phyloP scores from a whole-genome alignment of 192 early-diverging fungal species.

The Coemansia sp. region DNA sequence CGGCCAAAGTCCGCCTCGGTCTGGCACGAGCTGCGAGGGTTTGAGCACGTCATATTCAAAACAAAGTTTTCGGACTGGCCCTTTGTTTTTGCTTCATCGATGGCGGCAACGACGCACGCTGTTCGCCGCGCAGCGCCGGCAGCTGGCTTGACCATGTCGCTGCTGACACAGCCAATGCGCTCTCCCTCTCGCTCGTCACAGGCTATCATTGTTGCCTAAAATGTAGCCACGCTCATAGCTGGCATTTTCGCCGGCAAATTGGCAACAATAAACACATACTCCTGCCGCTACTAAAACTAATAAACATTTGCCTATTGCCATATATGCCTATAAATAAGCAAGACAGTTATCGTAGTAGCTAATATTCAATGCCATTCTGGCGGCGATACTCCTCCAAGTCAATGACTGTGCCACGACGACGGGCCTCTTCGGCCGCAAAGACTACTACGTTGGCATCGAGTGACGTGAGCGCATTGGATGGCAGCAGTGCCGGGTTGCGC shows the following conservation, averaged over 20 bases:
- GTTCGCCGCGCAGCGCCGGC: constrained; percentile 8
- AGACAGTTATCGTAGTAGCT: not conserved
- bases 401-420: constrained; percentile 11
- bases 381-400: constrained; percentile 8
- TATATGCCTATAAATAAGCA: too few relatives aligned
- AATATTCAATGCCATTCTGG: constrained; percentile 3
- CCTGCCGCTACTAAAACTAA: too few relatives aligned
- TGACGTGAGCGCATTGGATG: constrained; percentile 12
- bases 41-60: constrained; percentile 53
- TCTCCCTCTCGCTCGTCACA: constrained; percentile 13
- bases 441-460: constrained; percentile 13
- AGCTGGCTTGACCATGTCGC: constrained; percentile 10
- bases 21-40: constrained; percentile 51
- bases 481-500: constrained; percentile 1
- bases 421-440: constrained; percentile 26
- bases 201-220: constrained; percentile 26
- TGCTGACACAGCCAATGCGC: constrained; percentile 24
- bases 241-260: not conserved
- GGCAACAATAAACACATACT: too few relatives aligned
- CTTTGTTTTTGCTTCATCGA: constrained; percentile 44
- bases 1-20: constrained; percentile 46
- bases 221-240: not conserved
- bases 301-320: too few relatives aligned
- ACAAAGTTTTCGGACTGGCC: constrained; percentile 58
- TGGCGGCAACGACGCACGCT: constrained; percentile 10